Percentiles rank a stretch among this genome's conserved stretches.
These are phyloP conservation scores for Aschersonia sp. DNA, from an alignment of 2,329 filamentous ascomycete species.

Conservation along the genomic window DNA sequence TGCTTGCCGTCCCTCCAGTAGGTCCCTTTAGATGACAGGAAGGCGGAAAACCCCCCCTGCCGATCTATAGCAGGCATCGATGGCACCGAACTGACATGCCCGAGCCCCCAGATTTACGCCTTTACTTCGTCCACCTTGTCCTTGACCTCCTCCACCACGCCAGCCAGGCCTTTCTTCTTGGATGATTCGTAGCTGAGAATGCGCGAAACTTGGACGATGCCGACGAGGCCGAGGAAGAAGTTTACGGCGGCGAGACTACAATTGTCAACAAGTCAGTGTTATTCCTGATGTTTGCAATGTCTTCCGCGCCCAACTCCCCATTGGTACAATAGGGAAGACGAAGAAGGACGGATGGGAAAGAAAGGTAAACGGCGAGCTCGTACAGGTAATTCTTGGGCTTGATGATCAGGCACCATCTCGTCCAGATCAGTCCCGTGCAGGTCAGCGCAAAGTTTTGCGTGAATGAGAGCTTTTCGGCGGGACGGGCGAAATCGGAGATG, in stretches of 20 bases:
- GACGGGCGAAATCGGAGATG: constrained; percentile 79
- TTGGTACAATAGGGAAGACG: too few relatives aligned
- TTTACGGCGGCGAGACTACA: constrained; percentile 83
- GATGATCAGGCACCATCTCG: constrained; percentile 96
- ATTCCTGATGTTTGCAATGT: not conserved
- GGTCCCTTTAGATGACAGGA: too few relatives aligned
- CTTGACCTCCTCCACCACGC: constrained; percentile 24
- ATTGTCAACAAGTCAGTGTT: not conserved
- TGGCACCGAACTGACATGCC: too few relatives aligned
- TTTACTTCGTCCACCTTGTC: constrained; percentile 12
- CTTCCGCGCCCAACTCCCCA: not conserved
- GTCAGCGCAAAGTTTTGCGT: constrained; percentile 86
- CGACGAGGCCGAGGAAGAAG: constrained; percentile 90
- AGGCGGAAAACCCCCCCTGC: too few relatives aligned
- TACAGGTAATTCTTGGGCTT: constrained; percentile 84
- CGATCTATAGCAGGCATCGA: too few relatives aligned
- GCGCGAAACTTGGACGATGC: constrained; percentile 65
- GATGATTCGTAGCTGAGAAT: constrained; percentile 54
- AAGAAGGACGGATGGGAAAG: too few relatives aligned
- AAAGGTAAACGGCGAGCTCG: constrained; percentile 13
- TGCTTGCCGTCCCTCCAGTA: too few relatives aligned
- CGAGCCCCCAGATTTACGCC: constrained; percentile 6
- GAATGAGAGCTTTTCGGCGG: constrained; percentile 81
- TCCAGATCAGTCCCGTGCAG: constrained; percentile 92
- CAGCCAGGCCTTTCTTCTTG: constrained; percentile 34